Evolutionary conservation across 345 rosid genomes (phyloP), one percentile per base, ranked within the genome.

Genomic region (Citrus trifoliata): DNA sequence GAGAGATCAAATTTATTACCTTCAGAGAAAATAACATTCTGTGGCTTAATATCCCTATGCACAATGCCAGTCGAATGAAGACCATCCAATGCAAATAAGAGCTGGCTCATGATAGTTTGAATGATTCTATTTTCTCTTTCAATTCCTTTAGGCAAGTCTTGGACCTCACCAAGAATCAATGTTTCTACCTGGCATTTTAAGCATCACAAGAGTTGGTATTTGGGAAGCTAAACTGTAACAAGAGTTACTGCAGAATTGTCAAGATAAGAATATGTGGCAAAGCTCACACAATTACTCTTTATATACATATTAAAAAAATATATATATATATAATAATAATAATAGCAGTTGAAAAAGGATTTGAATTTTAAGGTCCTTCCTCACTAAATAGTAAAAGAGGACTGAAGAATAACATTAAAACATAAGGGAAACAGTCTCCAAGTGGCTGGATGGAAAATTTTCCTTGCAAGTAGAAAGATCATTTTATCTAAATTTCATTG

Each of bases 41-140:
- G 99, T 59, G 97, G 98, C 89, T 96, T 94, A 35, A 96, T 86
- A 80, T 94, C 99, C 76, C 99, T 87, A 75, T 96, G 99, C 42
- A 96, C 97, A 82, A 94, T 96, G 81, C 97, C 99, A 0, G 98
- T 96, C 4, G 98, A 94, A 86, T 94, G 99, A 82, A 96, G 99
- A 68, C 97, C 97, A 81, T 96, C 99, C 87, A 96, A 76, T 59
- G 95, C 98, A 88, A 96, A 93, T 87, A 96, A 82, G 80, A 93
- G 76, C 76, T 94, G 98, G 73, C 97, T 86, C 93, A 93, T 90
- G 69, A 94, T 87, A 76, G 99, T 91, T 83, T 93, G 95, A 81
- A 96, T 90, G 87, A 94, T 89, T 81, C 75, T 87, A 82, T 91
- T 91, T 76, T 96, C 99, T 86, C 98, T 90, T 85, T 88, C 97